These are phyloP conservation scores for Pyrenochaeta sp. DNA, from an alignment of 2,329 filamentous ascomycete species.

Conservation along the genomic window DNA sequence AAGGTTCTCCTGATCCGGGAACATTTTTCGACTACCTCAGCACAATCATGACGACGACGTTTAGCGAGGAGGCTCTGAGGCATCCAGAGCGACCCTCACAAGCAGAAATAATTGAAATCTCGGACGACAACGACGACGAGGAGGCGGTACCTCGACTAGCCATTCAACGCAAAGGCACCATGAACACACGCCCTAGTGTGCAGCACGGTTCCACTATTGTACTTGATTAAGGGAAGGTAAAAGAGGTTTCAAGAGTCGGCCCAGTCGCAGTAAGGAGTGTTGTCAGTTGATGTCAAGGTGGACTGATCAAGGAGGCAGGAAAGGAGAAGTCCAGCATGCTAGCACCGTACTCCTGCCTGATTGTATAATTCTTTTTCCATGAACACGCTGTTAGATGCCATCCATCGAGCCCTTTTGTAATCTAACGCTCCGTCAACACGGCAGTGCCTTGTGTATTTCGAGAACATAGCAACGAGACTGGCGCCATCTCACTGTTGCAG, in stretches of 20 bases:
- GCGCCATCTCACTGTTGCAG: no score
- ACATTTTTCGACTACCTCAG: constrained; percentile 39
- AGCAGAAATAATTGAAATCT: constrained; percentile 40
- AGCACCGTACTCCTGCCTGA: no score
- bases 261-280: not conserved
- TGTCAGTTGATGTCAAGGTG: not conserved
- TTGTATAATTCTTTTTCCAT: no score
- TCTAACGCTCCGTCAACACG: no score
- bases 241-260: not conserved
- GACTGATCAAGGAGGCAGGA: not conserved
- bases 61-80: constrained; percentile 30
- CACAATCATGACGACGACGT: constrained; percentile 34
- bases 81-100: constrained; percentile 33
- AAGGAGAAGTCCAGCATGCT: no score
- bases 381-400: no score
- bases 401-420: no score
- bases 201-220: constrained; percentile 1
- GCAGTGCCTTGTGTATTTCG: no score
- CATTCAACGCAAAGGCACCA: not conserved
- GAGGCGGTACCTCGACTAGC: not conserved
- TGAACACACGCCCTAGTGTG: not conserved
- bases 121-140: constrained; percentile 32
- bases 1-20: constrained; percentile 18
- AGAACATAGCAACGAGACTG: no score
- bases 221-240: not conserved